Base-by-base conservation (phyloP, 148 eudicot species). In the Drosera capensis region DNA sequence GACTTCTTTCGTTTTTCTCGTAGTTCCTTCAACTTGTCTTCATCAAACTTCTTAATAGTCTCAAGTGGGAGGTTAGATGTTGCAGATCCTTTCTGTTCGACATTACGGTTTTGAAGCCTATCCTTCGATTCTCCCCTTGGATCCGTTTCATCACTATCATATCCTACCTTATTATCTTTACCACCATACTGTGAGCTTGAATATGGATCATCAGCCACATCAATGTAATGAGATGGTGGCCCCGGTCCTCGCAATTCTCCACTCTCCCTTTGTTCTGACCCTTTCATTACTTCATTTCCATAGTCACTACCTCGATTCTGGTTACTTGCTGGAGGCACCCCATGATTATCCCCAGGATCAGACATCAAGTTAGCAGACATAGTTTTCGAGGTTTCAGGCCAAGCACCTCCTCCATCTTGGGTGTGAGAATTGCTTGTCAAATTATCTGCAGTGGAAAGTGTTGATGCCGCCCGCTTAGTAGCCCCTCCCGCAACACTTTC, bases 11-110 rank as follows among this genome's bases (percentile, higher is more conserved):
- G 62, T 52, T 80, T 84, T 57, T 67, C 95, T 5, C 82, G 59
- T 14, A 74, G 59, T 28, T 93, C 95, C 62, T 79, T 90, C 38
- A 85, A 51, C 67, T 76, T 90, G 70, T 85, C 85, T 48, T 68
- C 74, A 69, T 81, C 95, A 14, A 80, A 64, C 71, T 63, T 78
- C 46, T 68, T 81, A 1, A 62, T 57, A 43, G 68, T 70, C 38
- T 75, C 87, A 29, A 74, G 68, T 19, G 99, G 92, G 18, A 87
- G 81, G 58, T 69, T 83, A 19, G 64, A 60, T 40, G 55, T 62
- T 50, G 60, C 56, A 40, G 57, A 55, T 37, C 71, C 79, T 55
- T 67, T 80, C 28, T 56, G 25, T 34, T 75, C 79, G 59, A 54
- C 40, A 46, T 51, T 68, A 57, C 63, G 64, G 29, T 59, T 52